Base-by-base conservation (phyloP, 306 rosid species). In the Astragalus membranaceus region DNA sequence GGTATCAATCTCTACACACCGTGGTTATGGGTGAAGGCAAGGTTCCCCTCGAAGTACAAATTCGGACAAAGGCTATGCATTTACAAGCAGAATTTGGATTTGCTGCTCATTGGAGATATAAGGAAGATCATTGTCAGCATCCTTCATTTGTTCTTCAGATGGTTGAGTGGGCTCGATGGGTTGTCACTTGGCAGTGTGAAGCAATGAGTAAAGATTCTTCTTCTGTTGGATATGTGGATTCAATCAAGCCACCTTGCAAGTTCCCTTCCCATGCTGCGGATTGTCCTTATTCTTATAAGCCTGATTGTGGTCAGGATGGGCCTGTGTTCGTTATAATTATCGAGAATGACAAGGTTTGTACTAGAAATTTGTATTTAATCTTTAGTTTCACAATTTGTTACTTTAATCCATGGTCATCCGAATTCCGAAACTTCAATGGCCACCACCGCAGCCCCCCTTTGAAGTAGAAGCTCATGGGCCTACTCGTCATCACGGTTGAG, bases 101-200 rank as follows among this genome's bases (percentile, higher is more conserved):
- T 79, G 99, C 99, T 12, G 97, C 99, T 32, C 99, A 95, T 80
- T 95, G 99, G 99, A 87, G 99, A 58, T 95, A 95, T 80, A 95
- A 95, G 85, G 99, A 95, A 87, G 95, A 95, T 48, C 95, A 95
- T 39, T 80, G 95, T 77, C 89, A 89, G 82, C 97, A 82, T 75
- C 80, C 97, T 17, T 86, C 96, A 5, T 89, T 87, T 79, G 97
- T 91, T 79, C 95, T 95, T 74, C 99, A 91, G 87, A 91, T 91
- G 99, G 93, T 95, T 4, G 99, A 95, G 81, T 95, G 99, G 99
- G 99, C 95, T 49, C 88, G 99, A 62, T 95, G 99, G 99, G 95
- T 95, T 57, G 88, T 95, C 70, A 91, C 96, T 29, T 95, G 99
- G 99, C 99, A 95, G 76, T 95, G 97, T 1, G 97, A 91, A 84